phyloP scores from a whole-genome alignment of 1,284 basidiomycete species.

The Violaceomyces palustris region DNA sequence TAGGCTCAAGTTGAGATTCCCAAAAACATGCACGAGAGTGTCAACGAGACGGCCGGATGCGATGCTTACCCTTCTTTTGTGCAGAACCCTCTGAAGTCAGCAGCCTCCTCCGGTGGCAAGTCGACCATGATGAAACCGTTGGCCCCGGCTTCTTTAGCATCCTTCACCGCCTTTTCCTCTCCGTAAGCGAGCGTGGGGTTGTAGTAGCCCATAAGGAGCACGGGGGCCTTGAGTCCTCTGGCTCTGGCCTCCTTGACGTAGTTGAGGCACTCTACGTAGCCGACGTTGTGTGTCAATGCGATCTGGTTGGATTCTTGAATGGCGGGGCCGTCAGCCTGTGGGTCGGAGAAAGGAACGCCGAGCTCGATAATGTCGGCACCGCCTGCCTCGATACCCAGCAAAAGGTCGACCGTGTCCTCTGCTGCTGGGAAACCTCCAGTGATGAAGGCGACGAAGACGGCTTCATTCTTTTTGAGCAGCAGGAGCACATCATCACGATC shows the following conservation, averaged over 20 bases:
- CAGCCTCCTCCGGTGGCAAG: constrained; percentile 92
- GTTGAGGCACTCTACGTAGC: constrained; percentile 57
- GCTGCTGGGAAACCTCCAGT: constrained; percentile 50
- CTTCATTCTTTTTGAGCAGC: constrained; percentile 45
- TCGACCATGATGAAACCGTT: constrained; percentile 98
- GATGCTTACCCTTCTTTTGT: constrained; percentile 66
- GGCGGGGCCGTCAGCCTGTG: constrained; percentile 79
- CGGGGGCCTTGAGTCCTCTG: constrained; percentile 75
- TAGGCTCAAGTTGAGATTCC: not conserved
- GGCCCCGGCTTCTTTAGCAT: constrained; percentile 80
- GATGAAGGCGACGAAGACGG: constrained; percentile 49
- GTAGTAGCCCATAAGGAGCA: constrained; percentile 72
- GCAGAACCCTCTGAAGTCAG: constrained; percentile 83
- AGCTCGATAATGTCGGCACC: constrained; percentile 94
- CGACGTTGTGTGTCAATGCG: constrained; percentile 45
- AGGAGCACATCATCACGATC: not conserved
- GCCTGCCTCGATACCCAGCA: constrained; percentile 85
- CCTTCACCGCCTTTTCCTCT: constrained; percentile 84
- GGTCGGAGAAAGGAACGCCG: constrained; percentile 90
- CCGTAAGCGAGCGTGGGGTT: constrained; percentile 93
- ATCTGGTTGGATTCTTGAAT: constrained; percentile 78
- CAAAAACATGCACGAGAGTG: too few species aligned
- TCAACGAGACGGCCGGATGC: too few species aligned
- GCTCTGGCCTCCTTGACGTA: constrained; percentile 73
- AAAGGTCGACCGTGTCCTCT: constrained; percentile 72